Conservation (phyloP, 2,329 filamentous ascomycete species). For the Paradendryphiella salina region DNA sequence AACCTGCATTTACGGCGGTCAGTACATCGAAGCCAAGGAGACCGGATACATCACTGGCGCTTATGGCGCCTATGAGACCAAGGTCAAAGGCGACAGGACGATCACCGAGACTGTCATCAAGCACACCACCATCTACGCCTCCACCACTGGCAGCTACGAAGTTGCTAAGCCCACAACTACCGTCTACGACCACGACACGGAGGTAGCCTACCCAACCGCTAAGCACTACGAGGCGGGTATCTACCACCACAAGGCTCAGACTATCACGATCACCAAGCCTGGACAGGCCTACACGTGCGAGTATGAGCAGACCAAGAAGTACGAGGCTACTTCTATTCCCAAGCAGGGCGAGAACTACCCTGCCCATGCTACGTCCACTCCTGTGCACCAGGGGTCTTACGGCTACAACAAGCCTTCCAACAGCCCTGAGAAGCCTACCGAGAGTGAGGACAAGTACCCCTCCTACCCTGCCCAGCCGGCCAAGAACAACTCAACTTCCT, state of each 20-base stretch:
- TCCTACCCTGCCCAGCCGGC: slow-evolving; percentile 1
- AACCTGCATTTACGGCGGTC: slow-evolving; percentile 35
- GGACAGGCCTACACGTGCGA: slow-evolving; percentile 36
- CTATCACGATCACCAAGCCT: slow-evolving; percentile 41
- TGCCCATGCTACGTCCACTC: slow-evolving; percentile 10
- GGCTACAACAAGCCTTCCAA: slow-evolving; percentile 12
- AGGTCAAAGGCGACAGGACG: slow-evolving; percentile 15
- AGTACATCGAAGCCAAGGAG: slow-evolving; percentile 25
- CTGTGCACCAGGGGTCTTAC: slow-evolving; percentile 10
- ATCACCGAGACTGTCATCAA: slow-evolving; percentile 32
- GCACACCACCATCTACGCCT: slow-evolving; percentile 29
- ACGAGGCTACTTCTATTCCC: slow-evolving; percentile 14
- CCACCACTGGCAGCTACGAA: slow-evolving; percentile 33
- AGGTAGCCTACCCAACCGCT: slow-evolving; percentile 33
- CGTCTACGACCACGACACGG: slow-evolving; percentile 29
- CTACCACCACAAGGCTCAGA: slow-evolving; percentile 34
- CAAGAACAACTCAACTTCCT: slow-evolving; percentile 6
- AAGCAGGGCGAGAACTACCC: slow-evolving; percentile 10
- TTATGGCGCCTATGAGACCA: slow-evolving; percentile 31
- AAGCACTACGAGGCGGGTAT: slow-evolving; percentile 30
- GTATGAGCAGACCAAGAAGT: slow-evolving; percentile 29
- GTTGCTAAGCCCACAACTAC: slow-evolving; percentile 44
- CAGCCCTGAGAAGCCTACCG: slow-evolving; percentile 13
- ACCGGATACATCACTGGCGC: slow-evolving; percentile 31
- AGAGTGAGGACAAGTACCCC: slow-evolving; percentile 10